phyloP scores from a whole-genome alignment of 768 basidiomycete genomes.

The Bullera alba region DNA sequence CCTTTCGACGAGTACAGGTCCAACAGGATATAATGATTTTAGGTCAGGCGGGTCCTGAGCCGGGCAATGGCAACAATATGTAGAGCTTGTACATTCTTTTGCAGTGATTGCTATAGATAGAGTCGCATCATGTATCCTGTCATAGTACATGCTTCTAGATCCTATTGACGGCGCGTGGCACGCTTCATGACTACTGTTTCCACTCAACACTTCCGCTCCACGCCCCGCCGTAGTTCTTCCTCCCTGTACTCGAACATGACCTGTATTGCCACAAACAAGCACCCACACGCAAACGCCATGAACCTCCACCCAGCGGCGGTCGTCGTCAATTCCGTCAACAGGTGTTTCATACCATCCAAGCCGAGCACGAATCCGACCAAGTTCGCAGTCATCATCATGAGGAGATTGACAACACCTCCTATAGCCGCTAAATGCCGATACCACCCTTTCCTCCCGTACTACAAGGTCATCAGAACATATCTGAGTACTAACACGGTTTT shows the following conservation, averaged over 20 bases:
- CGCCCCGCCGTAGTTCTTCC: conserved; percentile 64
- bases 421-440: conserved; percentile 77
- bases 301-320: conserved; percentile 64
- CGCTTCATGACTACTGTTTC: too few species aligned
- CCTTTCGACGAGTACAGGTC: neutral
- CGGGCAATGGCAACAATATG: too few species aligned
- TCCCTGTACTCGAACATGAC: conserved; percentile 94
- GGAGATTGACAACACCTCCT: conserved; percentile 73
- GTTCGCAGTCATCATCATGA: conserved; percentile 88
- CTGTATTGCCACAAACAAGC: conserved; percentile 75
- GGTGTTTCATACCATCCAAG: conserved; percentile 65
- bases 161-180: too few species aligned
- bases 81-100: neutral
- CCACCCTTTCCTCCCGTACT: conserved; percentile 69
- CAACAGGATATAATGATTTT: too few species aligned
- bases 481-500: neutral
- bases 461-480: conserved; percentile 5
- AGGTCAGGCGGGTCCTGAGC: too few species aligned
- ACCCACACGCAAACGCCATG: conserved; percentile 55
- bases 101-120: too few species aligned
- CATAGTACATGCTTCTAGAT: too few species aligned
- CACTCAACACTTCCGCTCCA: conserved; percentile 48
- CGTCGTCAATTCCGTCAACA: conserved; percentile 58
- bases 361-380: conserved; percentile 92
- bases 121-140: too few species aligned